Evolutionary conservation across 139 green algal species (phyloP).

Genomic region (Chlamydomonas sphaeroides): DNA sequence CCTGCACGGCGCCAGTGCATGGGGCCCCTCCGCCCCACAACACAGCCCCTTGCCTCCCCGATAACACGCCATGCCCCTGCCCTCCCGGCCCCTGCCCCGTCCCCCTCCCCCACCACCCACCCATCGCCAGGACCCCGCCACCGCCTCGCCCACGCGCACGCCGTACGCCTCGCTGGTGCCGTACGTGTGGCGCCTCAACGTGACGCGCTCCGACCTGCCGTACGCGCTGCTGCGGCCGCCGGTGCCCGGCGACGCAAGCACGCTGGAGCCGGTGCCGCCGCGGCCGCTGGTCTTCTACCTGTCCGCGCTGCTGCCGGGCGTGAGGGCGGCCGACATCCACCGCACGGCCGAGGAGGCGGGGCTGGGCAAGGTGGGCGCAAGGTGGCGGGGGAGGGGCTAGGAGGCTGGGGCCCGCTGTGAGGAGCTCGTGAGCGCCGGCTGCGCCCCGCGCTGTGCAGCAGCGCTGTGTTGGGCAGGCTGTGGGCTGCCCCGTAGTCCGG

Average conservation of each 20-base stretch:
- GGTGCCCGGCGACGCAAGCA: not conserved
- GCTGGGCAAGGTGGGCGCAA: slow-evolving; percentile 4
- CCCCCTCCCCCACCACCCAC: too few species aligned
- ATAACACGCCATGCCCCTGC: too few species aligned
- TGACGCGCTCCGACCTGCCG: slow-evolving; percentile 19
- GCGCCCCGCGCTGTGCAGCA: too few species aligned
- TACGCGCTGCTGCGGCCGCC: slow-evolving; percentile 24
- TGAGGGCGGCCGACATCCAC: slow-evolving; percentile 15
- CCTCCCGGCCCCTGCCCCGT: too few species aligned
- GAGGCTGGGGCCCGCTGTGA: too few species aligned
- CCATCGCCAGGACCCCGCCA: not conserved
- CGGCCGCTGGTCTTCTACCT: not conserved
- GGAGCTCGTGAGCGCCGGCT: too few species aligned
- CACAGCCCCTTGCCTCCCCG: too few species aligned
- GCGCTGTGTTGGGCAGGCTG: too few species aligned
- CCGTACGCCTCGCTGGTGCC: not conserved
- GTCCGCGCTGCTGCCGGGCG: not conserved
- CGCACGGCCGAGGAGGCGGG: slow-evolving; percentile 4
- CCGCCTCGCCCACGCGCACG: not conserved
- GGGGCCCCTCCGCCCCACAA: too few species aligned
- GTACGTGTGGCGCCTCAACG: slow-evolving; percentile 35
- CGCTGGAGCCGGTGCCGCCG: not conserved
- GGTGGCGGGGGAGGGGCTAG: too few species aligned
- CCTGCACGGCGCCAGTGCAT: too few species aligned
- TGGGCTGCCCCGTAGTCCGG: too few species aligned